Evolutionary conservation across 345 rosid genomes (phyloP), one percentile per base, ranked within the genome.

Genomic region (Dipteronia sinensis): DNA sequence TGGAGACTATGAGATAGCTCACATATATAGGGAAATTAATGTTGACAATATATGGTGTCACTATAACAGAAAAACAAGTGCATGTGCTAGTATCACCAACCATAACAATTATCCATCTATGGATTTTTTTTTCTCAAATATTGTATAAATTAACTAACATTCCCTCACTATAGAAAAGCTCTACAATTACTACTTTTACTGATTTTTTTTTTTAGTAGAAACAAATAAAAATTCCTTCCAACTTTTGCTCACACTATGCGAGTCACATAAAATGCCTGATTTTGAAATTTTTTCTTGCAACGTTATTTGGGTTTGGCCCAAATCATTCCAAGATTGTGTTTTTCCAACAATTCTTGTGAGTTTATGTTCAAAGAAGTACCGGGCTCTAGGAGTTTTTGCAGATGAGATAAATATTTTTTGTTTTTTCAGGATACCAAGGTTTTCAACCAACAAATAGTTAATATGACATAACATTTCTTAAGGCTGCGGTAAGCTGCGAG

Each of bases 61-160:
- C 11, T 25, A 10, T 15, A 47, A 2, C 59, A 19, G 13, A 22
- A 44, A 74, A 64, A 65, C 70, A 65, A 74, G 42, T n/a, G 47
- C 78, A 75, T 51, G 71, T 65, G 71, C 64, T 13, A 65, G 38
- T 63, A 47, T 20, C 66, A 40, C 6, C 73, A 51, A 70, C 62
- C 2, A 70, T 25, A 70, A 68, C 49, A 44, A 34, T 40, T 8
- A 34, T 38, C 22, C 16, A 42, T 20, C 58, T 44, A 20, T 7
- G 1, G 65, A 59, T 59, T 16, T 59, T 10, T 20, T 20, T 10
- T 51, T 6, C 58, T 53, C 58, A 53, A 16, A 53, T 4, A 53
- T 15, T 53, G 58, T 16, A 53, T 4, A 16, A 53, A 16, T 34
- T 34, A 34, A 34, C 38, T 53, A 53, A 53, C 58, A 19, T 10